Evolutionary conservation across 768 basidiomycete species (phyloP).

Genomic region (Lactarius evosmus): DNA sequence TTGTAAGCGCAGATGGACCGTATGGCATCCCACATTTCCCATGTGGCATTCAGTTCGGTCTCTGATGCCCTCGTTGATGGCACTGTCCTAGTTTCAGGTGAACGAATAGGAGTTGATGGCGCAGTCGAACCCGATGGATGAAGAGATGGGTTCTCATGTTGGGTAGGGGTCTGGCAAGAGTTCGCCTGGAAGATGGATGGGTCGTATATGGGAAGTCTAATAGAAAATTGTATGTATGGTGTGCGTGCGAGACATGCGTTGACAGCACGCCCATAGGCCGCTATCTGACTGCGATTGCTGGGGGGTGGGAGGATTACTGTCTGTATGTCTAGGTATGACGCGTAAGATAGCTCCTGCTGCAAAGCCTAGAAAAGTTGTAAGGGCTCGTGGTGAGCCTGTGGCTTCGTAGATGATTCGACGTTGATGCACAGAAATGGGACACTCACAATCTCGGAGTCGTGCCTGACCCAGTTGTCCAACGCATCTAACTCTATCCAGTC

Average conservation of each 20-base stretch:
- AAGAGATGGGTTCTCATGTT: conserved; percentile 15
- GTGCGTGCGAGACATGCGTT: conserved; percentile 68
- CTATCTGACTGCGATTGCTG: conserved; percentile 73
- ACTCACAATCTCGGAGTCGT: conserved; percentile 92
- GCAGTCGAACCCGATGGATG: conserved; percentile 23
- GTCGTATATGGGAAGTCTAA: conserved; percentile 81
- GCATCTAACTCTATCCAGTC: conserved; percentile 97
- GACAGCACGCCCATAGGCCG: conserved; percentile 91
- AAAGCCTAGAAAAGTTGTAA: conserved; percentile 59
- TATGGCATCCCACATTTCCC: conserved; percentile 99
- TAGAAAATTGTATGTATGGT: conserved; percentile 74
- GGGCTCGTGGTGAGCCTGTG: conserved; percentile 4
- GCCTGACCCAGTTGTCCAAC: conserved; percentile 87
- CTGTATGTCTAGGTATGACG: conserved; percentile 85
- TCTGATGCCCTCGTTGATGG: conserved; percentile 43
- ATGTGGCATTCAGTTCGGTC: conserved; percentile 67
- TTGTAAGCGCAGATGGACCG: conserved; percentile 86
- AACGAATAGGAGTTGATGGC: conserved; percentile 29
- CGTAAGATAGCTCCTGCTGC: conserved; percentile 88
- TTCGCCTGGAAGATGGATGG: conserved; percentile 54
- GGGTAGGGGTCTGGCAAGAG: conserved; percentile 31
- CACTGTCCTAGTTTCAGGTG: conserved; percentile 30
- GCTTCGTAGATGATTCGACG: neutral
- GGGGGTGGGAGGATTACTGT: conserved; percentile 88
- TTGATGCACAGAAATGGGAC: conserved; percentile 7